Evolutionary conservation across 2,329 filamentous ascomycete genomes (phyloP), one percentile per base, ranked within the genome.

Genomic region (Botryotinia calthae): DNA sequence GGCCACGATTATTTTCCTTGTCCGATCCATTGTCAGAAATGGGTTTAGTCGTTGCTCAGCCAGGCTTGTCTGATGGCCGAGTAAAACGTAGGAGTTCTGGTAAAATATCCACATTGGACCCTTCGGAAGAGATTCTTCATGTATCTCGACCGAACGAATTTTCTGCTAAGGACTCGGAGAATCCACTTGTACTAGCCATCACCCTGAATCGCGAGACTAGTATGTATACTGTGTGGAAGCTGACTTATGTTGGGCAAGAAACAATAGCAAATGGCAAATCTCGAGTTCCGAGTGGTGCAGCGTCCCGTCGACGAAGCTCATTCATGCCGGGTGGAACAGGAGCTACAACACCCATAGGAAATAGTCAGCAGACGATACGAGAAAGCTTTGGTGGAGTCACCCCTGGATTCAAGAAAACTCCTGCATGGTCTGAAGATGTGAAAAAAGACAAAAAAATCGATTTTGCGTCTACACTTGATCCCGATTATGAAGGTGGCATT

Each of bases 1-100:
- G 92, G 84, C 92, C 93, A 1, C 87, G 93, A 44, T 84, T 98
- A 0, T 95, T 97, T 76, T 93, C 92, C 40, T 85, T 99, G 65
- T 94, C 92, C 4, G 93, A 97, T 79, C 95, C 95, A 2, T 84
- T 98, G 72, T 88, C 93, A 4, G 95, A 98, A 77, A 86, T 98
- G 78, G 95, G 95, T 1, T 84, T 97, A 61, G 89, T 98, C 28
- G 92, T 96, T 25, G 88, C 88, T 8, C 84, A 87, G 66, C 82
- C 86, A 2, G 85, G 88, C 28, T 78, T 76, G 46, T 48, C 75
- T 31, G 79, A 84, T 76, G 76, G 78, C 22, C 82, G 80, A 70
- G 78, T 76, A 20, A 79, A 88, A 75, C 83, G 81, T 58, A 81
- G 78, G 18, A 80, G 82, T 14, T 80, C 82, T 4, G 84, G 80